Conservation (phyloP, 352 stramenopile species). For the Globisporangium rhizosaccharum region DNA sequence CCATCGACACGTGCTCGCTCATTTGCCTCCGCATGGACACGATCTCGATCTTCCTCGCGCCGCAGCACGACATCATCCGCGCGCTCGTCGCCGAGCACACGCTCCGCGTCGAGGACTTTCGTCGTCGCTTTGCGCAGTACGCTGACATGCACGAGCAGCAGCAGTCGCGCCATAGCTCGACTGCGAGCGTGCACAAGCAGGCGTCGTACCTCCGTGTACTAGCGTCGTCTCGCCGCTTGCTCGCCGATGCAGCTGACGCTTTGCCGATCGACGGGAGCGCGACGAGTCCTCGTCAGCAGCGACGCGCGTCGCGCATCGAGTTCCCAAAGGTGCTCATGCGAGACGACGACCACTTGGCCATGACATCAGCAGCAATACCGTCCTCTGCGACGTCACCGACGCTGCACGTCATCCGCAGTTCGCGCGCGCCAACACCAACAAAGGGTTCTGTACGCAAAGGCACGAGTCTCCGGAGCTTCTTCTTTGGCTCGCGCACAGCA, state of each 20-base stretch:
- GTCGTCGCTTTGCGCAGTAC: slow-evolving; percentile 30
- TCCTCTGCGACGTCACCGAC: background rate
- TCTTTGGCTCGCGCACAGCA: background rate
- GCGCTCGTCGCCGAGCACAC: slow-evolving; percentile 43
- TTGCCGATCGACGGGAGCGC: background rate
- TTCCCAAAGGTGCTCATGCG: slow-evolving; percentile 47
- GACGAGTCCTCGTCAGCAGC: background rate
- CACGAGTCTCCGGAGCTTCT: slow-evolving; percentile 3
- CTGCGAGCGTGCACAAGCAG: background rate
- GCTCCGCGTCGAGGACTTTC: slow-evolving; percentile 36
- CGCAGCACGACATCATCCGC: slow-evolving; percentile 40
- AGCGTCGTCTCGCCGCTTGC: slow-evolving; percentile 1
- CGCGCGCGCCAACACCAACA: background rate
- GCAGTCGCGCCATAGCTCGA: background rate
- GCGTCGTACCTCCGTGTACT: slow-evolving; percentile 7
- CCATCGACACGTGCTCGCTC: slow-evolving; percentile 51
- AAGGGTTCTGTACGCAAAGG: background rate
- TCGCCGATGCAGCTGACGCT: background rate
- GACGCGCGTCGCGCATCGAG: slow-evolving; percentile 18
- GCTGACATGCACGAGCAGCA: background rate
- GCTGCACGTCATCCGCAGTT: slow-evolving; percentile 1
- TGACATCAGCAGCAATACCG: background rate
- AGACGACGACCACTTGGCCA: background rate
- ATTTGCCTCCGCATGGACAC: slow-evolving; percentile 52
- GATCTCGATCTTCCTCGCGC: slow-evolving; percentile 53